Percentiles rank a stretch among this genome's conserved stretches.
These are phyloP conservation scores for Verticillium dahliae DNA, from an alignment of 2,329 filamentous ascomycete species.

Conservation along the genomic window DNA sequence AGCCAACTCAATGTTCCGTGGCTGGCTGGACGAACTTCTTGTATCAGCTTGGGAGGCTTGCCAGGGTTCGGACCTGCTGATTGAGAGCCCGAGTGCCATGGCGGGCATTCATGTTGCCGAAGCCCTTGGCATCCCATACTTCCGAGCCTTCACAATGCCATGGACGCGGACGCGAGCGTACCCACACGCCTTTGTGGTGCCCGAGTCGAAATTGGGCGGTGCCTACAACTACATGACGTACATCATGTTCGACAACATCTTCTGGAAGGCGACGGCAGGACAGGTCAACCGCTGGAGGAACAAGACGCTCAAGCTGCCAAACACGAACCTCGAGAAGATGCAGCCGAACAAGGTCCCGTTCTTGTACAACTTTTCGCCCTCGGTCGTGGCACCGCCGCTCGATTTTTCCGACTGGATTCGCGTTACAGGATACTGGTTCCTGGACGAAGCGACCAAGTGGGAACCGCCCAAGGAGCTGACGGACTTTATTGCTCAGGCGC, in stretches of 20 bases:
- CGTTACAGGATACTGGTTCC: constrained; percentile 96
- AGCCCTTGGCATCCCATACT: constrained; percentile 87
- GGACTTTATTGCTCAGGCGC: constrained; percentile 78
- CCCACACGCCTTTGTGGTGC: constrained; percentile 91
- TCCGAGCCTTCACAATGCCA: constrained; percentile 96
- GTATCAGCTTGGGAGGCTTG: constrained; percentile 77
- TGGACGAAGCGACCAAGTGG: constrained; percentile 68
- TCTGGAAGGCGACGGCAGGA: constrained; percentile 87
- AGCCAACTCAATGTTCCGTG: constrained; percentile 79
- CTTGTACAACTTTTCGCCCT: constrained; percentile 92
- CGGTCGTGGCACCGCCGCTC: constrained; percentile 85
- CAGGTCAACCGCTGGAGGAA: constrained; percentile 94
- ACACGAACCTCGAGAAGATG: constrained; percentile 82
- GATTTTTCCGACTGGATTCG: constrained; percentile 98
- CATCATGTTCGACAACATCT: constrained; percentile 91
- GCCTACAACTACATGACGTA: constrained; percentile 95
- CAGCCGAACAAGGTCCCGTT: constrained; percentile 98
- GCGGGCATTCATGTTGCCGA: constrained; percentile 96
- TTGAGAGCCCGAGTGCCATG: constrained; percentile 96
- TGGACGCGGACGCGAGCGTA: constrained; percentile 96
- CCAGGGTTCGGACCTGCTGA: constrained; percentile 79
- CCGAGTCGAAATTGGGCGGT: constrained; percentile 89
- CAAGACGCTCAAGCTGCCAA: constrained; percentile 68
- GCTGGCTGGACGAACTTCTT: constrained; percentile 90
- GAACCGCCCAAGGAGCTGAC: constrained; percentile 68